These are phyloP conservation scores for Pinus albicaulis DNA, from an alignment of 75 land plant species.

Conservation along the genomic window DNA sequence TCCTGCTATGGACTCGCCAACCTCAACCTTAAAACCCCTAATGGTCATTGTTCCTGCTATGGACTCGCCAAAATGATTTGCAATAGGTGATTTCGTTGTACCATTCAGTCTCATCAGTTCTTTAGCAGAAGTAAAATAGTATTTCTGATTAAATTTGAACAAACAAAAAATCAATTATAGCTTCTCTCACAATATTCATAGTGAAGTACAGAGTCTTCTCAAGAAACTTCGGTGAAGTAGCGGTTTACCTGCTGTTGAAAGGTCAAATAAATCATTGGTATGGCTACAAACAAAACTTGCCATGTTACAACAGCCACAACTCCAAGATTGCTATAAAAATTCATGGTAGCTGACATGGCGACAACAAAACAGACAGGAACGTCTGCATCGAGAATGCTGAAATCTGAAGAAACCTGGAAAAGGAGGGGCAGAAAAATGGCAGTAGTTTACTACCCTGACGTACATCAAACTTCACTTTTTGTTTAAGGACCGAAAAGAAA, in stretches of 20 bases:
- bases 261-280: slow-evolving; percentile 24
- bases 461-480: background rate
- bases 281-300: slow-evolving; percentile 30
- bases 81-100: slow-evolving; percentile 44
- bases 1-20: too few species aligned
- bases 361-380: slow-evolving; percentile 19
- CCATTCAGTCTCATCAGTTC: slow-evolving; percentile 47
- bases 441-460: background rate
- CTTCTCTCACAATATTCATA: background rate
- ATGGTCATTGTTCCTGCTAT: slow-evolving; percentile 42
- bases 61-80: slow-evolving; percentile 39
- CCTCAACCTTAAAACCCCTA: slow-evolving; percentile 35
- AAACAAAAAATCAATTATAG: background rate
- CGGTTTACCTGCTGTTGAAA: slow-evolving; percentile 29
- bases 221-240: background rate
- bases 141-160: slow-evolving; percentile 19
- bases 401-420: slow-evolving; percentile 33
- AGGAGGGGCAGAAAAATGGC: background rate
- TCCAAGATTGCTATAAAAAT: slow-evolving; percentile 16
- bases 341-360: slow-evolving; percentile 6
- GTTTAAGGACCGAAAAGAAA: too few species aligned
- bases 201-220: background rate
- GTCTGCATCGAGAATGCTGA: slow-evolving; percentile 31
- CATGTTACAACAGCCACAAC: slow-evolving; percentile 38
- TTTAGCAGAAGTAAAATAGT: slow-evolving; percentile 29